phyloP scores from a whole-genome alignment of 495 filamentous ascomycete genomes.

The Aspergillus diversus region DNA sequence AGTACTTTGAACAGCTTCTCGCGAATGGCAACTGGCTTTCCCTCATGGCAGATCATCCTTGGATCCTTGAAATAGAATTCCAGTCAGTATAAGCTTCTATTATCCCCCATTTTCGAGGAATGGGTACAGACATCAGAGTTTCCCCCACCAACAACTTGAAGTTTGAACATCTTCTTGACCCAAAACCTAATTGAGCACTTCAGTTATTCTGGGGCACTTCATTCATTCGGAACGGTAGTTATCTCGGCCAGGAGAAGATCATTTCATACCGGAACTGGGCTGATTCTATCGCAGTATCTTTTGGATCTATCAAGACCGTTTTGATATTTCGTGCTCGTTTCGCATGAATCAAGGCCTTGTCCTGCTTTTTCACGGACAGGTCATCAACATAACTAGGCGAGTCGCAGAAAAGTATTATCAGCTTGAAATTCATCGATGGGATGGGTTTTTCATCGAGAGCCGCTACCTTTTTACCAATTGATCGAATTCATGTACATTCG shows the following conservation, averaged over 20 bases:
- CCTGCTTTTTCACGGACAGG: slow-evolving; percentile 60
- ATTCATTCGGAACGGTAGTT: not conserved
- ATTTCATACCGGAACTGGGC: slow-evolving; percentile 56
- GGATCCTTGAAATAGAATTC: slow-evolving; percentile 29
- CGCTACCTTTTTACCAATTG: slow-evolving; percentile 55
- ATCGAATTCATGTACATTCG: slow-evolving; percentile 56
- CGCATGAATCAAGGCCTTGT: slow-evolving; percentile 61
- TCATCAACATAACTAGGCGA: slow-evolving; percentile 49
- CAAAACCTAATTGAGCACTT: slow-evolving; percentile 48
- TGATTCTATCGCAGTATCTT: slow-evolving; percentile 61
- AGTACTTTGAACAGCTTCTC: slow-evolving; percentile 62
- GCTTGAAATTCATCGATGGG: no score
- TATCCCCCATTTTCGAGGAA: not conserved
- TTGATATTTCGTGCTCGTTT: slow-evolving; percentile 57
- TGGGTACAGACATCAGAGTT: slow-evolving; percentile 37
- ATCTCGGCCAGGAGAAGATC: slow-evolving; percentile 4
- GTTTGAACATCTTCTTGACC: slow-evolving; percentile 65
- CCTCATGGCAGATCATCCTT: slow-evolving; percentile 60
- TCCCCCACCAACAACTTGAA: slow-evolving; percentile 44
- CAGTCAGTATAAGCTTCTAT: slow-evolving; percentile 20
- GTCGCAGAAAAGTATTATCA: no score
- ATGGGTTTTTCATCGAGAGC: not conserved
- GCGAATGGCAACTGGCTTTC: slow-evolving; percentile 63
- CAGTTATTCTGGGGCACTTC: slow-evolving; percentile 13
- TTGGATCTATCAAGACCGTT: slow-evolving; percentile 57